Percentiles rank a stretch among this genome's conserved stretches.
These are phyloP conservation scores for Russula sp. DNA, from an alignment of 768 basidiomycete species.

Conservation along the genomic window DNA sequence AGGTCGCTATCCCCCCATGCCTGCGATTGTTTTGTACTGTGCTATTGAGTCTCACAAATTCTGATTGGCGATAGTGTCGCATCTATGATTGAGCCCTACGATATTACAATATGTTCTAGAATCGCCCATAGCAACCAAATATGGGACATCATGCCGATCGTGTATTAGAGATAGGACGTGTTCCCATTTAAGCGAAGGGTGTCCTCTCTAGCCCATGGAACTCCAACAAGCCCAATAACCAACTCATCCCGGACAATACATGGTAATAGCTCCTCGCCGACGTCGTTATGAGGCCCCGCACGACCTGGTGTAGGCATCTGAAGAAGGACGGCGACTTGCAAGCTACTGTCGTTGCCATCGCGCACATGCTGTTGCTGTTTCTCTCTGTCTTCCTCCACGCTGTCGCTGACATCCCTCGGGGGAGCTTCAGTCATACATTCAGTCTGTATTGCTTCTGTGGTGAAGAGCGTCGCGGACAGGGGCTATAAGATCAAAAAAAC, in stretches of 20 bases:
- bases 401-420: not conserved
- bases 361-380: too few relatives aligned
- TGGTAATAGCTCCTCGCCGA: not conserved
- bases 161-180: not conserved
- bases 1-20: not conserved
- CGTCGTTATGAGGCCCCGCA: not conserved
- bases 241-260: conserved; percentile 1
- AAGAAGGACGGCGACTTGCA: conserved; percentile 19
- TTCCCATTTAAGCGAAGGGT: not conserved
- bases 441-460: not conserved
- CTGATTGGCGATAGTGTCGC: too few relatives aligned
- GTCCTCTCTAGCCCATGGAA: conserved; percentile 6
- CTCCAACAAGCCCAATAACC: conserved; percentile 9
- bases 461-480: conserved; percentile 4
- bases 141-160: too few relatives aligned
- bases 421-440: not conserved
- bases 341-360: not conserved
- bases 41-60: too few relatives aligned
- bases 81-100: too few relatives aligned
- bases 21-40: not conserved
- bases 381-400: not conserved
- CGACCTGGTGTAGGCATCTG: conserved; percentile 19
- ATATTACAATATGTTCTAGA: too few relatives aligned
- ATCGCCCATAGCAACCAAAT: not conserved
- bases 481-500: not conserved